Conservation (phyloP, 257 asterid genomes). For the Plantago elongata region DNA sequence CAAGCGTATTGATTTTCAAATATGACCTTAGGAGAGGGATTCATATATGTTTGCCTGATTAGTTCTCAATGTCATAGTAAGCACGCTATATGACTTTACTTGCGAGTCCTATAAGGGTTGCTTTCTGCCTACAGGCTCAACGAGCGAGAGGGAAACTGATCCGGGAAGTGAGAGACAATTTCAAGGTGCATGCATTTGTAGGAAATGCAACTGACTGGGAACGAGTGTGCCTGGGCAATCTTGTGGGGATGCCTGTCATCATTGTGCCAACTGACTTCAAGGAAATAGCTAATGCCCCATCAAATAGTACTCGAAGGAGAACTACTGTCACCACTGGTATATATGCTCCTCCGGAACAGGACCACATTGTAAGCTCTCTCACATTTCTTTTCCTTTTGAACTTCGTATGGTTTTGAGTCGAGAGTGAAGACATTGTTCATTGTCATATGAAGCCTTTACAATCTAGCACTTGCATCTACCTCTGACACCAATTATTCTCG, state of each 20-base stretch:
- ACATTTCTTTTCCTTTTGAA: not conserved
- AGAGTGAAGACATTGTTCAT: too few species aligned
- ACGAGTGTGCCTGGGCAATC: constrained; percentile 76
- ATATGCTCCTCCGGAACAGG: constrained; percentile 79
- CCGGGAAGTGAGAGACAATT: constrained; percentile 56
- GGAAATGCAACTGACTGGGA: constrained; percentile 94
- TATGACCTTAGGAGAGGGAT: not conserved
- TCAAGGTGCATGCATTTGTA: constrained; percentile 73
- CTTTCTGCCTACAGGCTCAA: constrained; percentile 51
- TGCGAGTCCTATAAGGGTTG: not conserved
- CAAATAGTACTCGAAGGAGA: constrained; percentile 51
- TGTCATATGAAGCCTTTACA: too few species aligned
- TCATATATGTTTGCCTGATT: not conserved
- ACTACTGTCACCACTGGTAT: constrained; percentile 75
- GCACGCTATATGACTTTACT: not conserved
- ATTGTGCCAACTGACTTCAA: constrained; percentile 80
- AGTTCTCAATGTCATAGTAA: not conserved
- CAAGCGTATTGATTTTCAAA: not conserved
- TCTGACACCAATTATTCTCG: not conserved
- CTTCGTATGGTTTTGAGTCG: too few species aligned
- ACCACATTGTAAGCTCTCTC: constrained; percentile 63
- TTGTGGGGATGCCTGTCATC: constrained; percentile 86
- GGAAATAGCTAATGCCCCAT: constrained; percentile 50
- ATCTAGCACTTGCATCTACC: too few species aligned
- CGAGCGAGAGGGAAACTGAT: constrained; percentile 79